A percentile compares a stretch with the other conserved stretches of the same genome.
These are phyloP conservation scores for Tulasnella sp. DNA, from an alignment of 768 basidiomycete genomes.

Conservation along the genomic window DNA sequence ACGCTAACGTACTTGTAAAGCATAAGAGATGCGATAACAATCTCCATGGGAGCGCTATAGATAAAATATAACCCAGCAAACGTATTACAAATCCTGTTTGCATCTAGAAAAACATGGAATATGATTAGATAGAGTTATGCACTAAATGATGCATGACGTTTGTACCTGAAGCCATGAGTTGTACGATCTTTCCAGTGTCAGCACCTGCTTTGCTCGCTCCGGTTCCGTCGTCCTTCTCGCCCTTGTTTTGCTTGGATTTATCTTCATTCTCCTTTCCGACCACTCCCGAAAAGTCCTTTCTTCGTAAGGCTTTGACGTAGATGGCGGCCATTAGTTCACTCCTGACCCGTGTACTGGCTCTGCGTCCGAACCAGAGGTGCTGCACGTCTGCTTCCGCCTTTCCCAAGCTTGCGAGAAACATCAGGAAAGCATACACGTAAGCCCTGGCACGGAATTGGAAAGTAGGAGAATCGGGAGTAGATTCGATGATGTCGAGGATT, in stretches of 20 bases:
- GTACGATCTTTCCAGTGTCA: constrained; percentile 82
- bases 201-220: constrained; percentile 43
- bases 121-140: background rate
- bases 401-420: constrained; percentile 47
- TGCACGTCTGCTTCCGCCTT: constrained; percentile 35
- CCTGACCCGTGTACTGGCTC: constrained; percentile 61
- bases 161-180: constrained; percentile 54
- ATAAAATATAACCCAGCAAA: constrained; percentile 49
- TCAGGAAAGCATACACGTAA: constrained; percentile 67
- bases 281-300: constrained; percentile 74
- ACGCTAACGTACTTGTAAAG: constrained; percentile 53
- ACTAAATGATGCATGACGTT: background rate
- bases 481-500: constrained; percentile 21
- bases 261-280: constrained; percentile 35
- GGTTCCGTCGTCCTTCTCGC: constrained; percentile 17
- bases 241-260: constrained; percentile 13
- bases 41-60: constrained; percentile 62
- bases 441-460: constrained; percentile 43
- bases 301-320: constrained; percentile 76
- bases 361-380: constrained; percentile 55
- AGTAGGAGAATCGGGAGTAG: background rate
- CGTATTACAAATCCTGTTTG: constrained; percentile 36
- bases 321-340: constrained; percentile 75
- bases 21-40: constrained; percentile 58
- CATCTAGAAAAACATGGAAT: background rate